Evolutionary conservation across 2,329 filamentous ascomycete species (phyloP).

Genomic region (Hypoxylon sp.): DNA sequence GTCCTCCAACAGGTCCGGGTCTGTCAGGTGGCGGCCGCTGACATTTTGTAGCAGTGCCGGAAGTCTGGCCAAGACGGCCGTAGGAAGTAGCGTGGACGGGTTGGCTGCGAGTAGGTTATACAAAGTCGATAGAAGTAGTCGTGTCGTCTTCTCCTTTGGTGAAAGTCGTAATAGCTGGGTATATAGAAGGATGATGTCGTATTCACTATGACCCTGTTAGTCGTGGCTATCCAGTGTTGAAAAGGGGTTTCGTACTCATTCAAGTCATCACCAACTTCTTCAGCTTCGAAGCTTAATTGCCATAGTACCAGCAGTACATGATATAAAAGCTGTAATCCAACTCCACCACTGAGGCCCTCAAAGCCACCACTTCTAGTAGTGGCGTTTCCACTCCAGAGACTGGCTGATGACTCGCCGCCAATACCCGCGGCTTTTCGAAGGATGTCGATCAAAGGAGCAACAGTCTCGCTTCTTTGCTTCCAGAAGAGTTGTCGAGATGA

Average conservation of each 20-base stretch:
- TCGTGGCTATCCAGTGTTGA: background rate
- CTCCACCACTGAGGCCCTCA: constrained; percentile 79
- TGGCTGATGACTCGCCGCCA: constrained; percentile 71
- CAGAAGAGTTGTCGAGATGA: constrained; percentile 87
- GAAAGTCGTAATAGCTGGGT: constrained; percentile 92
- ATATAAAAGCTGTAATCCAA: constrained; percentile 93
- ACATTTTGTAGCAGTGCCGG: constrained; percentile 75
- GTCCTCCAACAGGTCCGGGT: constrained; percentile 74
- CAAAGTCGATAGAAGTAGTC: constrained; percentile 88
- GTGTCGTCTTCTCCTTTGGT: constrained; percentile 97
- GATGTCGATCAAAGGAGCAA: constrained; percentile 85
- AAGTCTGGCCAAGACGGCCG: constrained; percentile 86
- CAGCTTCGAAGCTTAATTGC: constrained; percentile 96
- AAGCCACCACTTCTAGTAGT: constrained; percentile 70
- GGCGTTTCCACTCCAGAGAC: constrained; percentile 70
- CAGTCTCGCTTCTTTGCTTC: constrained; percentile 87
- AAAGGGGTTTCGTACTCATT: constrained; percentile 75
- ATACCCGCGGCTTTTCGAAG: constrained; percentile 82
- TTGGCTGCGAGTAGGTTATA: constrained; percentile 83
- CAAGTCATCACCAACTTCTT: constrained; percentile 77
- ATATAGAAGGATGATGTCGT: constrained; percentile 91
- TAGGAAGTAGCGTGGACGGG: constrained; percentile 80
- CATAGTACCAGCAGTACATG: constrained; percentile 93
- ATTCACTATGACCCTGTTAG: constrained; percentile 73
- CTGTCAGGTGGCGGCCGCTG: constrained; percentile 70